phyloP scores from a whole-genome alignment of 1,284 basidiomycete species.

The Leccinum huronense region DNA sequence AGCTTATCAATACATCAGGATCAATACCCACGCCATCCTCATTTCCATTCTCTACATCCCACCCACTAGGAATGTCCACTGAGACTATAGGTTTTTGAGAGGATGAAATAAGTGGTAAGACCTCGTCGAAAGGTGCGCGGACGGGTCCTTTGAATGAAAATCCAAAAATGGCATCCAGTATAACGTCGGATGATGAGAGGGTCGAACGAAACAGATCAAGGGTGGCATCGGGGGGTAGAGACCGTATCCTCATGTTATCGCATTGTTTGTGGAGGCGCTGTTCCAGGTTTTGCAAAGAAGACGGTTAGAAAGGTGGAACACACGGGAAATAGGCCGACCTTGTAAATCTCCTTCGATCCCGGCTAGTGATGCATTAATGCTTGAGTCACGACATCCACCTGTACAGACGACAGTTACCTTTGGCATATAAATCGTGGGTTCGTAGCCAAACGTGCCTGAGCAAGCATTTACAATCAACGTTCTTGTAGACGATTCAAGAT shows the following conservation, averaged over 20 bases:
- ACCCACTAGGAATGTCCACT: constrained; percentile 95
- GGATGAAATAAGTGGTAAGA: constrained; percentile 65
- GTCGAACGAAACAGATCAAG: constrained; percentile 49
- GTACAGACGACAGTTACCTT: constrained; percentile 55
- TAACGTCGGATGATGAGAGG: constrained; percentile 71
- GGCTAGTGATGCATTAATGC: constrained; percentile 46
- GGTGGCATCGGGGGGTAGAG: constrained; percentile 55
- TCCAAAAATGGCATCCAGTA: constrained; percentile 96
- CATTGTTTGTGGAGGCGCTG: constrained; percentile 85
- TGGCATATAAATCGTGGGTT: constrained; percentile 85
- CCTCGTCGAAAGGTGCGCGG: constrained; percentile 82
- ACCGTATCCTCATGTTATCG: constrained; percentile 79
- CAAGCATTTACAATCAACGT: background rate
- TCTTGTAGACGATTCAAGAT: constrained; percentile 1
- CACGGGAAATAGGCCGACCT: constrained; percentile 41
- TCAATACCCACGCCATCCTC: constrained; percentile 53
- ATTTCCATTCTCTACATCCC: constrained; percentile 86
- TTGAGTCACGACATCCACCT: constrained; percentile 4
- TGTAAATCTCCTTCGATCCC: constrained; percentile 86
- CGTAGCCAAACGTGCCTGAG: constrained; percentile 85
- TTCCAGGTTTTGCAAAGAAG: background rate
- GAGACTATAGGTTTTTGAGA: constrained; percentile 79
- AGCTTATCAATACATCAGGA: constrained; percentile 82
- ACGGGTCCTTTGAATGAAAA: constrained; percentile 94
- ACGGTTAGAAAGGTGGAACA: background rate